Evolutionary conservation across 768 basidiomycete species (phyloP).

Genomic region (Lepiota brunneoincarnata): DNA sequence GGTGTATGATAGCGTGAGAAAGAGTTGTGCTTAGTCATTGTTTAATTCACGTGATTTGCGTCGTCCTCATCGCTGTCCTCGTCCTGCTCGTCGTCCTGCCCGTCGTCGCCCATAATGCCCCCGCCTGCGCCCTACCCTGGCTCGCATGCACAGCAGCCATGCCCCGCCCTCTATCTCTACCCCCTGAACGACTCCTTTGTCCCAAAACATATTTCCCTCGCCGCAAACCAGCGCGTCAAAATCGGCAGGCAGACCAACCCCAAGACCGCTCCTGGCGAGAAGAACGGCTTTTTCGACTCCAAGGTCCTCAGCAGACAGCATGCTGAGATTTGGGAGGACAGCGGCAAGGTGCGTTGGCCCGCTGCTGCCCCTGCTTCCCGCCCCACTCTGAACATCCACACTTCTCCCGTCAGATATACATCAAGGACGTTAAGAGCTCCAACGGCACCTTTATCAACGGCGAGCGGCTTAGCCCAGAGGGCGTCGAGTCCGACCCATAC

Average conservation of each 20-base stretch:
- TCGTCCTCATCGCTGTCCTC: background rate
- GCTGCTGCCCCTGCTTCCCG: background rate
- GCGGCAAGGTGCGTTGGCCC: slow-evolving; percentile 61
- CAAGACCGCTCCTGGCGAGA: slow-evolving; percentile 88
- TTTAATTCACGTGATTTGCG: background rate
- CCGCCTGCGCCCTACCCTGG: slow-evolving; percentile 25
- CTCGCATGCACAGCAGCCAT: slow-evolving; percentile 23
- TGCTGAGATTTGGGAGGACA: slow-evolving; percentile 98
- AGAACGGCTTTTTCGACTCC: slow-evolving; percentile 96
- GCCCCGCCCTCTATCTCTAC: slow-evolving; percentile 67
- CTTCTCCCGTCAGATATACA: slow-evolving; percentile 83
- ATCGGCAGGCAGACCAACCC: slow-evolving; percentile 96
- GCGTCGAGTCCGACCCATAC: slow-evolving; percentile 87
- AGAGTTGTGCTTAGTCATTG: background rate
- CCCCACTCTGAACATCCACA: slow-evolving; percentile 13
- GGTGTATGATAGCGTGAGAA: background rate
- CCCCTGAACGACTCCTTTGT: slow-evolving; percentile 93
- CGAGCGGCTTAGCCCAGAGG: slow-evolving; percentile 86
- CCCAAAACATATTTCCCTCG: slow-evolving; percentile 90
- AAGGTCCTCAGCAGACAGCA: slow-evolving; percentile 93
- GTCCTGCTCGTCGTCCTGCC: background rate
- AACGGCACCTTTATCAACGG: slow-evolving; percentile 99
- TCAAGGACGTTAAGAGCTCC: slow-evolving; percentile 97
- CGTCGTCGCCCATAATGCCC: slow-evolving; percentile 12
- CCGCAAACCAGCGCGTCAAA: slow-evolving; percentile 67